Base-by-base conservation (phyloP, 108 stramenopile species). In the Mediolabrus comicus region DNA sequence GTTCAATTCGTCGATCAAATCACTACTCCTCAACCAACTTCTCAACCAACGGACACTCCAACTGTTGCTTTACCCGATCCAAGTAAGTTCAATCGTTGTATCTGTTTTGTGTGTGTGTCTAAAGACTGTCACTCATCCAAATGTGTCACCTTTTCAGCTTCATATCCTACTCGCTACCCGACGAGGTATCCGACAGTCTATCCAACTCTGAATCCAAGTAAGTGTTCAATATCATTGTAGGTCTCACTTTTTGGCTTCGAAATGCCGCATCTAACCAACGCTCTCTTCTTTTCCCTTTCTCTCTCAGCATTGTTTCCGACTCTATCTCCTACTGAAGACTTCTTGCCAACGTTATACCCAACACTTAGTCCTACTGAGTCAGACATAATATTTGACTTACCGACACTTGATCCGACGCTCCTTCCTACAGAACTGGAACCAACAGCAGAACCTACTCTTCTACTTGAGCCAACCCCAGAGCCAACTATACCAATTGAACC, bases 161-260 rank as follows among this genome's bases (percentile, higher is more conserved):
- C 16, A 14, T n/a, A 19, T 4, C 63, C 63, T 0, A 53, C 63
- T 28, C 41, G 30, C 16, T 26, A 26, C 52, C 63, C 63, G 3
- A 52, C 39, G 17, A 4, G 16, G 0, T 28, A 16, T 7, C 71
- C 71, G 22, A 62, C 60, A 12, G 13, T 59, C 31, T 62, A 33
- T 22, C 59, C 59, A 4, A 61, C 59, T 2, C 10, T 39, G 22
- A 24, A 6, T 25, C 71, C 71, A 25, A 63, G 36, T 38, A 38
- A 38, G 36, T 38, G n/a, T n/a, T n/a, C n/a, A n/a, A 7, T 38
- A 38, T 38, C 36, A 33, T 13, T 6, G 8, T 13, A 38, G 2
- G 3, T 10, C 10, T n/a, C n/a, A n/a, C n/a, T n/a, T n/a, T n/a
- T n/a, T n/a, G n/a, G n/a, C n/a, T n/a, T n/a, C n/a, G n/a, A n/a